Base-by-base conservation (phyloP, 345 rosid species). In the Populus davidiana region DNA sequence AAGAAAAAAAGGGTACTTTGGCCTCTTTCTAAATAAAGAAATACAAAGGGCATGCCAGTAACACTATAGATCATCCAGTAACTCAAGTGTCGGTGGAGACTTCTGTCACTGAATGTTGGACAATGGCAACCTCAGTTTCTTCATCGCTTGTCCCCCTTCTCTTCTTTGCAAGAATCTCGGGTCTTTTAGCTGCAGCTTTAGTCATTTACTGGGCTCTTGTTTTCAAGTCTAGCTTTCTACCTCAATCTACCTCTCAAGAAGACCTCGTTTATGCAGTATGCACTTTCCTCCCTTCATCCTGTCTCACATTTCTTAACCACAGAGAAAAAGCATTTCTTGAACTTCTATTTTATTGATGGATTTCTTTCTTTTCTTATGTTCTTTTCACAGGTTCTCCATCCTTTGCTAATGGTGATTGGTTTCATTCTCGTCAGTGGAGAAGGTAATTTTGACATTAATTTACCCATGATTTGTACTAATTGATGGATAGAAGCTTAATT, bases 401-500 rank as follows among this genome's bases (percentile, higher is more conserved):
- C 97, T 50, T 70, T 95, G 74, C 70, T 95, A 33, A 95, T 93
- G 99, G 99, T 95, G 78, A 93, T 95, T 74, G 98, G 97, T 77
- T 92, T 95, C 88, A 93, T 93, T 76, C 85, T 93, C 80, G 77
- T 92, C 67, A 93, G 96, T 80, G 98, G 99, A 77, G 99, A 95
- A 95, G 99, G 97, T 92, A 86, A 47, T 20, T 59, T 23, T 59
- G 14, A 2, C 64, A 52, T 59, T 4, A 59, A 59, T 59, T 23
- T 9, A 59, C 64, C 63, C 63, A 10, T 9, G 5, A 59, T 8
- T 0, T 59, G 29, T 23, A 9, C 64, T 59, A 2, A 23, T 25
- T 10, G 5, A 23, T 23, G 64, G 29, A 11, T 23, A 59, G 64
- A n/a, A 9, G 14, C 27, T 23, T 59, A 23, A 3, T 56, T 10